Evolutionary conservation across 345 rosid species (phyloP), one percentile per base, ranked within the genome.

Genomic region (Eucalyptus pauciflora): DNA sequence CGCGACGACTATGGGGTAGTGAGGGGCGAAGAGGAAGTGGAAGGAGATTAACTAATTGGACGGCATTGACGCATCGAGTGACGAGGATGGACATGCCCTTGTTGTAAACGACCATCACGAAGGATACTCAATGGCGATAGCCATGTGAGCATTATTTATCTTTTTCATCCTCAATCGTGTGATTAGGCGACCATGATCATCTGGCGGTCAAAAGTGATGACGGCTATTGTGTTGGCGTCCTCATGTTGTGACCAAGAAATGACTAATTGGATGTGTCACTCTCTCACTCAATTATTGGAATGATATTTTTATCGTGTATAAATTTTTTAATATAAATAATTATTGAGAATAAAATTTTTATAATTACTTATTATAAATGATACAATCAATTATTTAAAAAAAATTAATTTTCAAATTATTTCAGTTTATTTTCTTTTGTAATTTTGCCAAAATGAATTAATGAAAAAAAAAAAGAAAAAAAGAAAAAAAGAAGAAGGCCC

Each of bases 251-350:
- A 33, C 33, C 33, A 33, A 33, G 33, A 33, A 33, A 33, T 33
- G 33, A 33, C 33, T 33, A 33, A 33, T 33, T 33, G 33, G 33
- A 33, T 33, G 1, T 2, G 0, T 22, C 6, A 56, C 6, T 56
- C 13, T 2, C 10, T 56, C 0, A 4, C 0, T 22, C 0, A 0
- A 22, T 24, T 56, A 52, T 52, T 52, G 0, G 0, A 24, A 56
- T 8, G 1, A 5, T 33, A 24, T 56, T 56, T 56, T 56, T 0
- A 22, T 56, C 0, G 6, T 0, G 3, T 0, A 22, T 56, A 56
- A 4, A 4, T 24, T 54, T 56, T 56, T 56, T 56, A 56, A 56
- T 0, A 0, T 10, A 56, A 4, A 6, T 60, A 1, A 60, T 27
- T 60, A 27, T 60, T 24, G 67, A 11, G 13, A 60, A 60, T 60